Conservation (phyloP, 1,139 yeast species). For the Geotrichum phurueaensis region DNA sequence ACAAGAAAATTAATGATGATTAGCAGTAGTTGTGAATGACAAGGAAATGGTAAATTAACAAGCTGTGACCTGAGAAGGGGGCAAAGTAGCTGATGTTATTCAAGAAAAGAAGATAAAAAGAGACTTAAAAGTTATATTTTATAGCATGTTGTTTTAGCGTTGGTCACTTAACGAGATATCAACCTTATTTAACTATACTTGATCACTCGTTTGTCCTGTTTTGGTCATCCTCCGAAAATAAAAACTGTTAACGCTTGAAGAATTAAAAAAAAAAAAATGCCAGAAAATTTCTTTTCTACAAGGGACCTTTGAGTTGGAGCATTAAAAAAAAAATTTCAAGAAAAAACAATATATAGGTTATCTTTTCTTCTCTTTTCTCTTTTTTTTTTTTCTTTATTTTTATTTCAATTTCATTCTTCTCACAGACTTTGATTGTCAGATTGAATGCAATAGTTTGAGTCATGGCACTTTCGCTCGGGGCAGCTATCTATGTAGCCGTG, state of each 20-base stretch:
- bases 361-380: background rate
- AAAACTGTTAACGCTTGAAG: background rate
- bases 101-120: too few species aligned
- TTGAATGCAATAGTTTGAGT: background rate
- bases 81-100: too few species aligned
- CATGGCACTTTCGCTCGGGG: constrained; percentile 47
- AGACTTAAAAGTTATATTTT: too few species aligned
- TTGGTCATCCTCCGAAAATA: background rate
- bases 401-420: background rate
- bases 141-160: too few species aligned
- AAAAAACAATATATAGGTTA: background rate
- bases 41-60: too few species aligned
- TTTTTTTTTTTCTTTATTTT: background rate
- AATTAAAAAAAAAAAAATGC: too few species aligned
- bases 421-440: background rate
- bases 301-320: background rate
- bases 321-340: background rate
- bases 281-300: background rate
- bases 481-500: constrained; percentile 69
- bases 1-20: too few species aligned
- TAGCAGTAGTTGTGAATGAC: too few species aligned
- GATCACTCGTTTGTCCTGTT: too few species aligned
- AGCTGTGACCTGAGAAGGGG: too few species aligned
- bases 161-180: too few species aligned
- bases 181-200: too few species aligned